A percentile compares a stretch with the other conserved stretches of the same genome.
phyloP scores from a whole-genome alignment of 805 yeast species.

The Metschnikowia kofuensis region DNA sequence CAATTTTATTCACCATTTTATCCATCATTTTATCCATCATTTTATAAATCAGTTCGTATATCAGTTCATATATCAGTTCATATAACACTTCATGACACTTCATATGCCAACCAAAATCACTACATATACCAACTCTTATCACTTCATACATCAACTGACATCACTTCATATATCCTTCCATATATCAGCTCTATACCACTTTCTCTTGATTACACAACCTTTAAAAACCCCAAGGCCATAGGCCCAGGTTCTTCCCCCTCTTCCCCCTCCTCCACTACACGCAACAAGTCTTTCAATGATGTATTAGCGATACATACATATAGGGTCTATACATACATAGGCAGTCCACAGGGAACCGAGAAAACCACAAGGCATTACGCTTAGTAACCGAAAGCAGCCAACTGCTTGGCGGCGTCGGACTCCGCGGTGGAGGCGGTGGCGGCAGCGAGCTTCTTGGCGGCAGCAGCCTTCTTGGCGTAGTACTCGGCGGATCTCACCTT shows the following conservation, averaged over 20 bases:
- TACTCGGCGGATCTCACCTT: conserved; percentile 98
- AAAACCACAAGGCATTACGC: conserved; percentile 15
- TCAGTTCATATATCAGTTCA: too few relatives aligned
- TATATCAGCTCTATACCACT: too few relatives aligned
- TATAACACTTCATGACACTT: too few relatives aligned
- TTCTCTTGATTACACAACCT: too few relatives aligned
- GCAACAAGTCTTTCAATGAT: conserved; percentile 8
- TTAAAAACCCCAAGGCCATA: too few relatives aligned
- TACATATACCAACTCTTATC: too few relatives aligned
- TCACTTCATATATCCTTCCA: too few relatives aligned
- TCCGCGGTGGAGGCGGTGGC: conserved; percentile 87
- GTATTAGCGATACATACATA: conserved; percentile 18
- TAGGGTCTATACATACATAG: conserved; percentile 15
- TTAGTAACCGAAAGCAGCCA: conserved; percentile 98
- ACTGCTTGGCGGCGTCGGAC: conserved; percentile 87
- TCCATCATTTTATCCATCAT: too few relatives aligned
- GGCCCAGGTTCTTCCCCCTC: not conserved
- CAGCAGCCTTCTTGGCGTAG: conserved; percentile 98
- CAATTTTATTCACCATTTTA: too few relatives aligned
- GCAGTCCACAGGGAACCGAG: conserved; percentile 3
- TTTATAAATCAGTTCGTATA: too few relatives aligned
- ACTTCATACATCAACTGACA: too few relatives aligned
- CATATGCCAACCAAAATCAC: too few relatives aligned
- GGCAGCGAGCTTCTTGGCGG: conserved; percentile 84
- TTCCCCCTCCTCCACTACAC: not conserved